Evolutionary conservation across 2,329 filamentous ascomycete species (phyloP), one percentile per base, ranked within the genome.

Genomic region (Alternaria longipes): DNA sequence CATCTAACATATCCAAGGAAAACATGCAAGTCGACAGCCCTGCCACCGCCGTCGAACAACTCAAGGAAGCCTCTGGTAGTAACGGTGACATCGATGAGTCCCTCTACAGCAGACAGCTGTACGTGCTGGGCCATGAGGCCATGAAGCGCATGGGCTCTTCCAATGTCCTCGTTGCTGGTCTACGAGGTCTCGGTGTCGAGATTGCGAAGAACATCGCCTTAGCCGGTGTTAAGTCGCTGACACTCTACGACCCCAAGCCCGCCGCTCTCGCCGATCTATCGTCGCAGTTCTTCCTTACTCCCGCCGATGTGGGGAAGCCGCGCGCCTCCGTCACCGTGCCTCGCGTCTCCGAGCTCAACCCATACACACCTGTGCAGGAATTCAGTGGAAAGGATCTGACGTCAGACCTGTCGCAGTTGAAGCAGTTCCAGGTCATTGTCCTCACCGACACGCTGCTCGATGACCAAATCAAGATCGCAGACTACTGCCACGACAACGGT

Each of bases 81-180:
- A 83, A 86, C 71, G 86, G 86, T 69, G 87, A 89, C 70, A 90
- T 90, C 70, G 87, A 90, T 71, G 87, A 90, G 79, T 89, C 87
- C 41, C 80, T 90, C 56, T 90, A 90, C 81, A 89, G 87, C 77
- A 82, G 87, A 69, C 87, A 90, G 81, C 85, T 90, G 53, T 91
- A 91, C 72, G 89, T 91, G 57, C 86, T 91, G 57, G 89, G 95
- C 57, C 89, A 91, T 76, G 89, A 91, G 79, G 89, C 95, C 68
- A 99, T 99, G 95, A 98, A 97, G 86, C 93, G 95, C 75, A 99
- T 99, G 95, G 89, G 94, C 75, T 92, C 93, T 64, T 98, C 95
- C 56, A 96, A 98, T 77, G 88, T 99, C 62, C 91, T 99, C 54
- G 86, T 99, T 58, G 91, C 94, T 64, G 95, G 95, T 66, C 84